Evolutionary conservation across 1,284 basidiomycete genomes (phyloP), one percentile per base, ranked within the genome.

Genomic region (Sphaerobolus stellatus): DNA sequence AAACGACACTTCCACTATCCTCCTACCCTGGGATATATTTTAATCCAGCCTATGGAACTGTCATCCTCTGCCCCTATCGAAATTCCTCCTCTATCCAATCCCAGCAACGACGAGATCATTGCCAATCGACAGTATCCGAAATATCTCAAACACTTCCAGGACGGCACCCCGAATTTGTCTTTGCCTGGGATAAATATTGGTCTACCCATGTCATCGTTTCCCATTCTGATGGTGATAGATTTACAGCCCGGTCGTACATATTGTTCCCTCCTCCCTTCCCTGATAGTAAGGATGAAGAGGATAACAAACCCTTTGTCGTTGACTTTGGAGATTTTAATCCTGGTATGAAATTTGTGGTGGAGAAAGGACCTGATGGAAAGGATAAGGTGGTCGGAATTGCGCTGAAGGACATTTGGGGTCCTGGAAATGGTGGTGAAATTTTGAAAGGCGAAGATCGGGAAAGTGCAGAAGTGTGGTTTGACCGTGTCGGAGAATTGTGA

Each of bases 391-490:
- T 18, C 11, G 54, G 54, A 1, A 25, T 50, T 24, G 54, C 48
- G 20, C 5, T 38, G 13, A 29, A 22, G n/a, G 53, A 27, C 24
- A 28, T 34, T 2, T 56, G 54, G 54, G 54, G 54, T 8, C 25
- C 54, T 46, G 54, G 49, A 4, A 14, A 4, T 22, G 49, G 28
- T 31, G 54, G 33, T 11, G 27, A 43, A 16, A 29, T 27, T 20
- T 30, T 31, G 31, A 33, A 43, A 24, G 38, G 49, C 0, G 45
- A 31, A 9, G 40, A 27, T n/a, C 14, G 36, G 13, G 54, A 56
- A 25, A 44, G 22, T 9, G 49, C 49, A 16, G 49, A 56, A 36
- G 49, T 50, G 6, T 56, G 54, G 54, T 56, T 56, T 33, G 36
- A 50, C 30, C 33, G 47, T 25, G 30, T 45, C 14, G 27, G 36